A percentile compares a stretch with the other conserved stretches of the same genome.
These are phyloP conservation scores for Barnettozyma pratensis DNA, from an alignment of 805 yeast genomes.

Conservation along the genomic window DNA sequence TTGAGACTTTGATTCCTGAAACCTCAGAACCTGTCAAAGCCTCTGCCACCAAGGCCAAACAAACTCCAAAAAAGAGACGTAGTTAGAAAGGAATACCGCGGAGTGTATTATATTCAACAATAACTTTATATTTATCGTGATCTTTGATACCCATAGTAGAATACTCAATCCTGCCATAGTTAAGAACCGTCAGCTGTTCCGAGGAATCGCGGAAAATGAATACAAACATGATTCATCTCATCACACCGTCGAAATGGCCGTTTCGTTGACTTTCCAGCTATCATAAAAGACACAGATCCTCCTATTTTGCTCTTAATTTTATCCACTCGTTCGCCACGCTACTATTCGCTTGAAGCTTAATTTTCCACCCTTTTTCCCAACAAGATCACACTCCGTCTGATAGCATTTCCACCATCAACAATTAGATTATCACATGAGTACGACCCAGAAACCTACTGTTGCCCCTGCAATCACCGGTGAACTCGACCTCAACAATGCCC, in stretches of 20 bases:
- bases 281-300: no score
- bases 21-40: background rate
- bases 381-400: no score
- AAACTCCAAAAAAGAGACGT: constrained; percentile 12
- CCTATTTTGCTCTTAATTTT: no score
- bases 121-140: no score
- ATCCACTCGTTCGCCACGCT: no score
- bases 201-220: no score
- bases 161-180: no score
- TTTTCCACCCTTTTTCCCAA: no score
- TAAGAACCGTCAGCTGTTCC: no score
- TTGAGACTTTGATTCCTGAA: background rate
- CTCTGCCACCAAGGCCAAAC: constrained; percentile 6
- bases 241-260: background rate
- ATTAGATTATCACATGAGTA: background rate
- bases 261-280: background rate
- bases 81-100: background rate
- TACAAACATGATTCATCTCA: background rate
- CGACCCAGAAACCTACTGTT: constrained; percentile 16
- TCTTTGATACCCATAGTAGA: no score
- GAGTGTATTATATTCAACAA: background rate
- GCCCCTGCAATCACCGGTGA: constrained; percentile 58
- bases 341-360: no score
- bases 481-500: constrained; percentile 39
- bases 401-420: background rate